phyloP scores from a whole-genome alignment of 768 basidiomycete species.

The Melanogaster broomeanus region DNA sequence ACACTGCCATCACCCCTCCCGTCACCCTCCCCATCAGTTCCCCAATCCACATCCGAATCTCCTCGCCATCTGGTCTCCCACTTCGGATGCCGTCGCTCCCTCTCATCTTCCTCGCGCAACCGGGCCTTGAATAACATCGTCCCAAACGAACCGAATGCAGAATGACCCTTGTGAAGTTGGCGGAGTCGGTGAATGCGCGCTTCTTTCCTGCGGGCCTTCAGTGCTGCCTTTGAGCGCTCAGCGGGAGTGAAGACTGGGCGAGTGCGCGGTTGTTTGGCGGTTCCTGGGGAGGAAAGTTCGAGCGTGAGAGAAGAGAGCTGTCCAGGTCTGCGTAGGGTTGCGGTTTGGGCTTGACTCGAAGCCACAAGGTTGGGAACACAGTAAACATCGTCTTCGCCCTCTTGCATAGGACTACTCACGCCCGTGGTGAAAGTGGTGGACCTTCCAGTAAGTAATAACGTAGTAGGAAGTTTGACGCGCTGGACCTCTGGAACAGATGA shows the following conservation, averaged over 20 bases:
- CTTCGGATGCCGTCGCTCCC: conserved; percentile 37
- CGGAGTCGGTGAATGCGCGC: conserved; percentile 10
- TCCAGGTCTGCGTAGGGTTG: conserved; percentile 13
- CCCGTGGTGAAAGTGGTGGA: conserved; percentile 1
- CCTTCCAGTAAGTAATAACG: conserved; percentile 28
- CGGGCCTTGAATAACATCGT: conserved; percentile 56
- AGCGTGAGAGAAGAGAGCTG: conserved; percentile 30
- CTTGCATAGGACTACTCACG: conserved; percentile 10
- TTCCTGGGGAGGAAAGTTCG: conserved; percentile 8
- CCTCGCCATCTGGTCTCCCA: conserved; percentile 55
- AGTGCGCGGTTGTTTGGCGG: conserved; percentile 25
- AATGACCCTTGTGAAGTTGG: conserved; percentile 19
- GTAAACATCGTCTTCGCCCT: not conserved
- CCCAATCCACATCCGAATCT: conserved; percentile 74
- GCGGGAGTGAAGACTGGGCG: conserved; percentile 31
- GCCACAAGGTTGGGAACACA: not conserved
- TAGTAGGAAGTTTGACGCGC: conserved; percentile 16
- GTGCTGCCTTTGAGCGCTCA: conserved; percentile 23
- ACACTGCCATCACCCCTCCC: conserved; percentile 20
- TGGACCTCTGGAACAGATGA: conserved; percentile 15
- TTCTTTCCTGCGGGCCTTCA: conserved; percentile 25
- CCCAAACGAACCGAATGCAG: conserved; percentile 49
- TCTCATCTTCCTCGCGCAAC: conserved; percentile 37
- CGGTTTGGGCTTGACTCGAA: not conserved
- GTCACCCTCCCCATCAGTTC: conserved; percentile 32